Conservation (phyloP, 164 flowering plant species). For the Aristolochia californica region DNA sequence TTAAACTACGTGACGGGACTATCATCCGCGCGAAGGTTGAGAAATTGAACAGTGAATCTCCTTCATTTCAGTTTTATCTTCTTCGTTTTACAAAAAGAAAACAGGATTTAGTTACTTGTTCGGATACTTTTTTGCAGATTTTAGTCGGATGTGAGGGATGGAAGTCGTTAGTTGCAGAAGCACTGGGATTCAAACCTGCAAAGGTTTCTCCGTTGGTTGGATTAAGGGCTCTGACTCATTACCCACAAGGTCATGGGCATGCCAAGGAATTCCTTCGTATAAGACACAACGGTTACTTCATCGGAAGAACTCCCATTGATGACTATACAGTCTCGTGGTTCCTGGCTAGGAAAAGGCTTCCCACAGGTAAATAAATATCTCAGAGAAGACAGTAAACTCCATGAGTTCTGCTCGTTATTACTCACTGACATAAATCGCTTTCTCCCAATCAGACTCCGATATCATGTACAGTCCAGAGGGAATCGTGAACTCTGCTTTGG, state of each 20-base stretch:
- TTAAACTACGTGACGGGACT: conserved; percentile 28
- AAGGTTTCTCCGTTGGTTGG: conserved; percentile 11
- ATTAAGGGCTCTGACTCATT: conserved; percentile 30
- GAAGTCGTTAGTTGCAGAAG: conserved; percentile 29
- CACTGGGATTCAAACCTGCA: conserved; percentile 24
- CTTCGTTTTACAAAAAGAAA: background rate
- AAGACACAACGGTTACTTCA: conserved; percentile 1
- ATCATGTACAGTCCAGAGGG: conserved; percentile 10
- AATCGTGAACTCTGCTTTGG: conserved; percentile 12
- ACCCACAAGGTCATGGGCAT: conserved; percentile 34
- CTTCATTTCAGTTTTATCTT: background rate
- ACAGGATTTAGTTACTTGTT: background rate
- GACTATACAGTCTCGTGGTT: conserved; percentile 37
- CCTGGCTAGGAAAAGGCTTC: conserved; percentile 7
- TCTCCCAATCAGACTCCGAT: conserved; percentile 14
- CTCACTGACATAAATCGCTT: background rate
- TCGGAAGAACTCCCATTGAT: conserved; percentile 31
- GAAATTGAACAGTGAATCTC: background rate
- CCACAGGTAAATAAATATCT: conserved; percentile 17
- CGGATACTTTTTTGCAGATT: conserved; percentile 15
- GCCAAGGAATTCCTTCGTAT: conserved; percentile 13
- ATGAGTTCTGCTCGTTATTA: background rate
- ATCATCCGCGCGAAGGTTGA: conserved; percentile 30
- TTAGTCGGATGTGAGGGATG: conserved; percentile 55
- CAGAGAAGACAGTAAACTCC: background rate